These are phyloP conservation scores for Punica granatum DNA, from an alignment of 345 rosid genomes.

Conservation along the genomic window DNA sequence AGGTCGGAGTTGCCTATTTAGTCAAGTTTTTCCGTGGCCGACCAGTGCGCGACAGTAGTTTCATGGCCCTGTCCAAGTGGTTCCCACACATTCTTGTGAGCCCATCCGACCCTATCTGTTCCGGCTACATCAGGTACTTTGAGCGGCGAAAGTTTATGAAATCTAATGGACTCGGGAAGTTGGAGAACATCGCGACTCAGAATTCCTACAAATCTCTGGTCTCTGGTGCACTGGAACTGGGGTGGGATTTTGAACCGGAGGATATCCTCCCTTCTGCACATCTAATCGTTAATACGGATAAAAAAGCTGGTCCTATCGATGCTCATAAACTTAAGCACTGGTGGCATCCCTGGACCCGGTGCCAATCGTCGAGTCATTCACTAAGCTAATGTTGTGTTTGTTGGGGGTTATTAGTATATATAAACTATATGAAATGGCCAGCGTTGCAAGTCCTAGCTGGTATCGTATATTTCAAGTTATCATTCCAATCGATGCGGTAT, in stretches of 20 bases:
- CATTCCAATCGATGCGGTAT: too few relatives aligned
- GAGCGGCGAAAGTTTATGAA: conserved; percentile 19
- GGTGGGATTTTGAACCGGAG: conserved; percentile 44
- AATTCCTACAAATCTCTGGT: conserved; percentile 51
- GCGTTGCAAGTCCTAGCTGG: too few relatives aligned
- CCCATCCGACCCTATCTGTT: not conserved
- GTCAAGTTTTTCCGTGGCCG: not conserved
- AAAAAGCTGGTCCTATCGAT: too few relatives aligned
- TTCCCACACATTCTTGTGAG: not conserved
- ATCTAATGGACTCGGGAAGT: conserved; percentile 50
- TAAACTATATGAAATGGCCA: too few relatives aligned
- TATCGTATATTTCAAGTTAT: too few relatives aligned
- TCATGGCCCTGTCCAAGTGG: not conserved
- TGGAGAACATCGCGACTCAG: conserved; percentile 50
- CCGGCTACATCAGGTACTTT: not conserved
- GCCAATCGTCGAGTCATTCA: too few relatives aligned
- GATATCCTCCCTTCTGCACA: conserved; percentile 60
- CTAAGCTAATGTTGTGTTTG: too few relatives aligned
- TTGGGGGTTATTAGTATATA: too few relatives aligned
- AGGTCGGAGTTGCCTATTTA: not conserved
- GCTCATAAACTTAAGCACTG: too few relatives aligned
- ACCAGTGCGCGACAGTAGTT: not conserved
- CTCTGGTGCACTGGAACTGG: conserved; percentile 40
- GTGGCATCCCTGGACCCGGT: too few relatives aligned
- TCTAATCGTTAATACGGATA: conserved; percentile 34